Conservation (phyloP, 768 basidiomycete species). For the Tylopilus subfusipes region DNA sequence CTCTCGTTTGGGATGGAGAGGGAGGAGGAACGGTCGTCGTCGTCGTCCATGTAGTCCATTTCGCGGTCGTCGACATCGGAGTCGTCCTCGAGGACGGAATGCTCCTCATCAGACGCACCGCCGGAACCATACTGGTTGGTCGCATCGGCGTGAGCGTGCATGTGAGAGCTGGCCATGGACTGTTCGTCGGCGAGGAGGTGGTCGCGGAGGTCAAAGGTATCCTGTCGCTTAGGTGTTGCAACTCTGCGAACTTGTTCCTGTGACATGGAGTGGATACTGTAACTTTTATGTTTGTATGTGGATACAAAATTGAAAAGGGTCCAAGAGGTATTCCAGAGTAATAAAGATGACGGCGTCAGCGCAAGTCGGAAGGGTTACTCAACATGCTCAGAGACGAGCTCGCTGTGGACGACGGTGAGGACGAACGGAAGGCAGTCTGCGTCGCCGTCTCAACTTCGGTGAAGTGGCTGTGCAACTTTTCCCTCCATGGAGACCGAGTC, state of each 20-base stretch:
- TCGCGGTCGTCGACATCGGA: slow-evolving; percentile 72
- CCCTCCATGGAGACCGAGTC: not conserved
- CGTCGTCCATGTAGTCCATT: slow-evolving; percentile 64
- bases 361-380: slow-evolving; percentile 1
- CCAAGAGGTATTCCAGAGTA: not conserved
- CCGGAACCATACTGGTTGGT: slow-evolving; percentile 34
- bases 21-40: slow-evolving; percentile 75
- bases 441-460: not conserved
- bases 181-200: slow-evolving; percentile 55
- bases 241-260: slow-evolving; percentile 24
- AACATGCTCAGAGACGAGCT: slow-evolving; percentile 21
- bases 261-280: slow-evolving; percentile 25
- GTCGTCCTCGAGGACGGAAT: slow-evolving; percentile 83
- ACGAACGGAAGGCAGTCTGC: not conserved
- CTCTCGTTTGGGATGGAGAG: slow-evolving; percentile 88
- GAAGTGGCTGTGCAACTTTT: slow-evolving; percentile 19
- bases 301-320: slow-evolving; percentile 1
- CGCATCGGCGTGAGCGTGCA: slow-evolving; percentile 47
- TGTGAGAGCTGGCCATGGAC: slow-evolving; percentile 43
- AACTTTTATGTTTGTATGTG: not conserved
- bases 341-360: not conserved
- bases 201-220: slow-evolving; percentile 72
- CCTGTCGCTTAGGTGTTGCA: slow-evolving; percentile 39
- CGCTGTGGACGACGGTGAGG: slow-evolving; percentile 8
- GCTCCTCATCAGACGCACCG: slow-evolving; percentile 65